Base-by-base conservation (phyloP, 495 filamentous ascomycete genomes). In the Aspergillus homomorphus region DNA sequence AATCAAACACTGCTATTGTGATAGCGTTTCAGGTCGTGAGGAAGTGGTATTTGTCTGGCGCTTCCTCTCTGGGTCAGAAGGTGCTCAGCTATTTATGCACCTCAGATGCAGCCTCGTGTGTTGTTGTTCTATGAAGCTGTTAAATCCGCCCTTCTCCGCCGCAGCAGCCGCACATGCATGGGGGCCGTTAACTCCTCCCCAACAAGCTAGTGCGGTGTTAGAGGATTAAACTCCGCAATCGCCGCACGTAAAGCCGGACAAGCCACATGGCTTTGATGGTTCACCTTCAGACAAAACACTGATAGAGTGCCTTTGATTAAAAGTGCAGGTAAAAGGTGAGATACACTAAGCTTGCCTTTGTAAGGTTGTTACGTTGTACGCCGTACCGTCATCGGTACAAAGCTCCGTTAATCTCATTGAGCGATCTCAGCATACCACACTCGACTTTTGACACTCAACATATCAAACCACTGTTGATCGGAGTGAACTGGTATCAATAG, bases 201-300 rank as follows among this genome's bases (percentile, higher is more conserved):
- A 43, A 62, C 54, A 14, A 51, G 51, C 28, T 41, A 16, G 42
- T 57, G 57, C 59, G 51, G 65, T 57, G 57, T n/a, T 58, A 51
- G 20, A 24, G 28, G n/a, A 46, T 21, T 16, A 38, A 64, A 66
- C 1, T 62, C 65, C 67, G 67, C 67, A 69, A 28, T 63, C 58
- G 60, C 67, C 67, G 64, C 64, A 63, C 33, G 33, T 61, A 60
- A 63, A 57, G 59, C 65, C 65, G 65, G 59, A 58, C 53, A 30
- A 53, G 48, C 30, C 19, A 19, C 33, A 42, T 38, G 18, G 19
- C 48, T n/a, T n/a, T 46, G 28, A 55, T 54, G 20, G 59, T 30
- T 53, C 24, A 52, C n/a, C 15, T 49, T 14, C 38, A 15, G 52
- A 24, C 52, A 48, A 57, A 53, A 38, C 49, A 43, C 54, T 4